These are phyloP conservation scores for Hemerocallis citrina DNA, from an alignment of 106 monocot species.

Conservation along the genomic window DNA sequence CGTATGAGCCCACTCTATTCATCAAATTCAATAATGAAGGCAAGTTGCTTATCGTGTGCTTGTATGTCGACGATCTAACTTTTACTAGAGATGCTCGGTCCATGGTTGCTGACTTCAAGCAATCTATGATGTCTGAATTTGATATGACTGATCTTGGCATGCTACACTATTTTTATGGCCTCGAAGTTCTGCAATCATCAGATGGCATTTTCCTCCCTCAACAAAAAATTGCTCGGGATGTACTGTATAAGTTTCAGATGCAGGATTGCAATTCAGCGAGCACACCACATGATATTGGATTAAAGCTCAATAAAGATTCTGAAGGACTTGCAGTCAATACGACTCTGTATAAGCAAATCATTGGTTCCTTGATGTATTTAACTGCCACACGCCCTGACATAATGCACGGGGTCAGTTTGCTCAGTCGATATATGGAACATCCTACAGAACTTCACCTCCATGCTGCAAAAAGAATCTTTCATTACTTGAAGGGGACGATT, in stretches of 20 bases:
- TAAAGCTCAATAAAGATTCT: conserved; percentile 3
- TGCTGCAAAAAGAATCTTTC: conserved; percentile 3
- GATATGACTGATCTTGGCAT: conserved; percentile 1
- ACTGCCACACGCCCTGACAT: conserved; percentile 1
- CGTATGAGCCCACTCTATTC: conserved; percentile 12
- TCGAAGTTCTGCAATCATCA: not conserved
- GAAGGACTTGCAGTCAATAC: not conserved
- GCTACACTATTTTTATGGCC: conserved; percentile 4
- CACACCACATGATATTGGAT: conserved; percentile 1
- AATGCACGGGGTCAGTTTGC: not conserved
- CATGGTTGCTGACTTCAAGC: not conserved
- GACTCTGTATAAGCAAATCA: conserved; percentile 6
- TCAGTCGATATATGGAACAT: conserved; percentile 1
- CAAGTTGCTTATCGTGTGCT: not conserved
- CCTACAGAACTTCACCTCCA: conserved; percentile 1
- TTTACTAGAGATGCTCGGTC: too few relatives aligned
- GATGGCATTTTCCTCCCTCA: conserved; percentile 5
- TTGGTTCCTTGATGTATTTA: conserved; percentile 9
- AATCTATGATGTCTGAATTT: conserved; percentile 4
- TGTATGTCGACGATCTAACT: conserved; percentile 11
- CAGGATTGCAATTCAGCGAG: not conserved
- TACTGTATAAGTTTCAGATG: conserved; percentile 3
- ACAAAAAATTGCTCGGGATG: not conserved
- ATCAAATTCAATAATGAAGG: not conserved
- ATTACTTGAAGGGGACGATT: not conserved